Percentiles rank a stretch among this genome's conserved stretches.
Conservation (phyloP, 192 early-diverging fungal species). For the Dissophora globulifera region DNA sequence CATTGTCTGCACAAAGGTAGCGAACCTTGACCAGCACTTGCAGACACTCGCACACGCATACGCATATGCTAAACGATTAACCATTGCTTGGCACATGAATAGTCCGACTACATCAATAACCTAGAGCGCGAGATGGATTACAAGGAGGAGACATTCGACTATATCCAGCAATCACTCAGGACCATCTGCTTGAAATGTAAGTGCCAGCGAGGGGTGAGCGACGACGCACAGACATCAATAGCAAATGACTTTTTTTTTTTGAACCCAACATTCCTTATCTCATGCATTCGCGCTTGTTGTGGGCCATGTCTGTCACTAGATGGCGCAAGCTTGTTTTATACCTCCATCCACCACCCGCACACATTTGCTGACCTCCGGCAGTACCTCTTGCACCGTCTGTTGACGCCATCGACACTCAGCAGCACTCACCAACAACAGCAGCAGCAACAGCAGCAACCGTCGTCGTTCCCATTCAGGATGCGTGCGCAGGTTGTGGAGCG, state of each 20-base stretch:
- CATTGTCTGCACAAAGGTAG: constrained; percentile 90
- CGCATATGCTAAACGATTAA: background rate
- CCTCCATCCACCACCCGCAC: constrained; percentile 79
- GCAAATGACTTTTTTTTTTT: no score
- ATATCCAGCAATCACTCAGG: constrained; percentile 91
- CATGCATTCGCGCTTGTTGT: background rate
- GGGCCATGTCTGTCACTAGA: constrained; percentile 57
- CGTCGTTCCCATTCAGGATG: constrained; percentile 67
- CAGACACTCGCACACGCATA: background rate
- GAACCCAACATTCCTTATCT: background rate
- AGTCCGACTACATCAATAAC: constrained; percentile 76
- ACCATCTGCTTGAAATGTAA: constrained; percentile 92
- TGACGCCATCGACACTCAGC: constrained; percentile 50
- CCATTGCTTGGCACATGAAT: background rate
- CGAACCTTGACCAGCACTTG: background rate
- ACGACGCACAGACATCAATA: no score
- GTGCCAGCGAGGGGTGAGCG: background rate
- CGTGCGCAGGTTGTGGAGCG: constrained; percentile 89
- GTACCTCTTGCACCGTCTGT: constrained; percentile 82
- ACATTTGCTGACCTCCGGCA: constrained; percentile 81
- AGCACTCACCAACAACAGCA: constrained; percentile 21
- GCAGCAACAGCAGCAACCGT: constrained; percentile 15
- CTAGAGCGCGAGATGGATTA: constrained; percentile 87
- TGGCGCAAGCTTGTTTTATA: constrained; percentile 92
- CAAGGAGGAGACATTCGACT: constrained; percentile 95